Evolutionary conservation across 805 yeast species (phyloP), one percentile per base, ranked within the genome.

Genomic region (Teunomyces cretensis): DNA sequence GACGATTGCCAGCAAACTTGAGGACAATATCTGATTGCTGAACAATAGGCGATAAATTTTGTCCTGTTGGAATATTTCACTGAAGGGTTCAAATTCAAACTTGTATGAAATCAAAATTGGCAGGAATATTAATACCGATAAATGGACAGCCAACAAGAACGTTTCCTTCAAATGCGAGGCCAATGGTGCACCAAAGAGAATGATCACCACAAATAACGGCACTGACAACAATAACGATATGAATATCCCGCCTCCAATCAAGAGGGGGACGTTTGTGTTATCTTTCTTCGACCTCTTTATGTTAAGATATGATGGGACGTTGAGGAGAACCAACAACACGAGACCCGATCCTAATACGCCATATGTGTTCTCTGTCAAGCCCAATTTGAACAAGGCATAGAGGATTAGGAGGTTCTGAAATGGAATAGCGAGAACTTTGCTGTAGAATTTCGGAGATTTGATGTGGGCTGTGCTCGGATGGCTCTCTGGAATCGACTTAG

Each of bases 171-270:
- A 47, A 30, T 74, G 71, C 1, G 79, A 68, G 1, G 79, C 66
- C 35, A 86, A 68, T 11, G 97, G 96, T 0, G 96, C 95, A 6
- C 97, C 97, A 57, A 88, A 80, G 9, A 89, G 55, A 1, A 89
- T 70, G 38, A 85, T 60, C 1, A 61, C 47, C 7, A 64, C 45
- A 48, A 70, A 73, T n/a, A 71, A 44, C 2, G 74, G 76, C 1
- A 67, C 31, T 6, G 79, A 56, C n/a, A 71, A 51, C 3, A 66
- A 19, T 1, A 69, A 24, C 2, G 78, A 60, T 2, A 73, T 43
- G 6, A 68, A 41, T 1, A 65, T 24, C 12, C 70, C 49, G 16
- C 69, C 58, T 3, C 27, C 47, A 14, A 57, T 45, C 28, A 54
- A 48, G 11, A 45, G 27, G 15, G 51, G 37, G 24, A 42, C 46